These are phyloP conservation scores for Zymoseptoria crescenta DNA, from an alignment of 2,329 filamentous ascomycete species.

Conservation along the genomic window DNA sequence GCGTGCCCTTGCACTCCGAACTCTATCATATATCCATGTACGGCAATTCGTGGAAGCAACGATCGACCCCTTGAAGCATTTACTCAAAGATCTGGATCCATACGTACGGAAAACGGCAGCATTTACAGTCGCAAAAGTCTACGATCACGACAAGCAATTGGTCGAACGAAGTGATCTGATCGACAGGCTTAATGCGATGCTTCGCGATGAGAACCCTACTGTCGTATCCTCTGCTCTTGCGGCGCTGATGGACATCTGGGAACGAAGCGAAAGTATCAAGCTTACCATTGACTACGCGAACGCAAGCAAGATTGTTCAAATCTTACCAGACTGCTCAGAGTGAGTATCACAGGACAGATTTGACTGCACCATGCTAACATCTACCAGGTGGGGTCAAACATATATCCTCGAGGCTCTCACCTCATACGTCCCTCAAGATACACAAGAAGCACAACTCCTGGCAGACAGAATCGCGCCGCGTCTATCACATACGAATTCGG, in stretches of 20 bases:
- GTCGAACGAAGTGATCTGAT: slow-evolving; percentile 90
- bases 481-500: slow-evolving; percentile 91
- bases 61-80: slow-evolving; percentile 70
- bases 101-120: slow-evolving; percentile 97
- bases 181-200: slow-evolving; percentile 77
- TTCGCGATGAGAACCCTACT: slow-evolving; percentile 93
- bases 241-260: slow-evolving; percentile 94
- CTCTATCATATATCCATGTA: slow-evolving; percentile 96
- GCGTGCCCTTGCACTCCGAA: slow-evolving; percentile 81
- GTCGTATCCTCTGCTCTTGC: slow-evolving; percentile 93
- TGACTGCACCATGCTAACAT: slow-evolving; percentile 16
- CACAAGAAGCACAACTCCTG: slow-evolving; percentile 75
- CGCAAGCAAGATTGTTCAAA: slow-evolving; percentile 96
- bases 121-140: slow-evolving; percentile 93
- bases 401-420: slow-evolving; percentile 97
- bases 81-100: slow-evolving; percentile 80
- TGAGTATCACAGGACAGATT: slow-evolving; percentile 41
- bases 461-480: slow-evolving; percentile 93
- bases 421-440: slow-evolving; percentile 93
- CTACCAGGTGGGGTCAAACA: slow-evolving; percentile 83
- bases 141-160: slow-evolving; percentile 86
- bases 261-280: slow-evolving; percentile 93
- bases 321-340: slow-evolving; percentile 94
- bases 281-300: slow-evolving; percentile 96
- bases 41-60: slow-evolving; percentile 91